These are phyloP conservation scores for Alnus glutinosa DNA, from an alignment of 306 rosid genomes.

Conservation along the genomic window DNA sequence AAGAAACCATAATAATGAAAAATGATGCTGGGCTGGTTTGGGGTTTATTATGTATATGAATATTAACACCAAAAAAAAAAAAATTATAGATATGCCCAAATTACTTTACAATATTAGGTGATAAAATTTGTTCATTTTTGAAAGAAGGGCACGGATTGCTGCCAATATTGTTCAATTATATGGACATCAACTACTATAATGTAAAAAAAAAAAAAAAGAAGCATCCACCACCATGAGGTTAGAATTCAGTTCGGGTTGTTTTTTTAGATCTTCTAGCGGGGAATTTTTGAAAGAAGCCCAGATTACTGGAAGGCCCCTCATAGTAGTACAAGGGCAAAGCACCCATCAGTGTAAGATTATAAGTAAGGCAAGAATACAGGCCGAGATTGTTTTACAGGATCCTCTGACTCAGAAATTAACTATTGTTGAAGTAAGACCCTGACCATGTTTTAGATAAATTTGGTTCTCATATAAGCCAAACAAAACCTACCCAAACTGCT, in stretches of 20 bases:
- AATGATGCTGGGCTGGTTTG: neutral
- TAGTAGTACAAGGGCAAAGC: neutral
- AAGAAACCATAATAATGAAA: neutral
- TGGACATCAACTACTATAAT: neutral
- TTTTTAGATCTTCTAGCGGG: neutral
- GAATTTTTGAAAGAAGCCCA: neutral
- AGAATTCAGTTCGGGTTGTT: neutral
- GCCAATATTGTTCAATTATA: constrained; percentile 1
- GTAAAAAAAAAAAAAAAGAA: neutral
- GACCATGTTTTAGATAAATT: neutral
- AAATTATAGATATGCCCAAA: neutral
- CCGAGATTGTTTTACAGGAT: neutral
- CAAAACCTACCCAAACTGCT: neutral
- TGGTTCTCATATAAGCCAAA: neutral
- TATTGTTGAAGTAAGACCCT: neutral
- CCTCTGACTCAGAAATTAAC: neutral
- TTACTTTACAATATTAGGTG: neutral
- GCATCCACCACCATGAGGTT: neutral
- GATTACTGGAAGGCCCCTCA: neutral
- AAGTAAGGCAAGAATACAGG: neutral
- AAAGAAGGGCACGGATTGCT: neutral
- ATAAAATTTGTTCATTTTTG: neutral
- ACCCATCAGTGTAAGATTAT: neutral
- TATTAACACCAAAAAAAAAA: neutral
- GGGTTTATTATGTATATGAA: neutral